Base-by-base conservation (phyloP, 2,329 filamentous ascomycete species). In the Venturiaceae sp. region DNA sequence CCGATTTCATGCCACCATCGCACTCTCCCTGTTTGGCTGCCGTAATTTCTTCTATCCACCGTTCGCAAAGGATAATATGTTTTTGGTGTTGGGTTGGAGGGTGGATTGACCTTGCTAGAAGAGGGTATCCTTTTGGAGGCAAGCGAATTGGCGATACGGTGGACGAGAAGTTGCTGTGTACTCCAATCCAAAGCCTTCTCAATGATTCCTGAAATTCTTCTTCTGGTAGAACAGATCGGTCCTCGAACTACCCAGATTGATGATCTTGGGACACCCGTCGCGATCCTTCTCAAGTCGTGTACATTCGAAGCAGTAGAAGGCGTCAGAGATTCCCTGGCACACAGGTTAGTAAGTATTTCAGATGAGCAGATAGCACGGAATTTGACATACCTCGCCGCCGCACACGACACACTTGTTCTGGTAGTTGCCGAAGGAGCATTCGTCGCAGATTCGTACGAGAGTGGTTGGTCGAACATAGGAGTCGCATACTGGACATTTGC, bases 381-480 rank as follows among this genome's bases (percentile, higher is more conserved):
- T 9, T 37, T 5, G 33, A 52, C 65, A 61, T 61, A 70, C 68
- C 67, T 97, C 94, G 66, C 94, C 94, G 72, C 94, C 94, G 75
- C 94, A 99, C 46, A 99, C 94, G 65, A 99, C 91, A 72, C 94
- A 99, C 75, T 99, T 99, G 80, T 99, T 99, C 78, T 97, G 94
- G 80, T 96, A 99, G 81, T 99, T 99, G 70, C 94, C 94, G 74
- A 99, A 99, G 72, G 89, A 92, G 81, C 94, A 99, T 77, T 99
- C 94, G 79, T 99, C 94, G 80, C 94, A 99, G 78, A 99, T 97
- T 69, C 92, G 90, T 61, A 95, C 94, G 59, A 97, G 86, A 8
- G 94, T 97, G 30, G 94, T 99, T 13, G 94, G 94, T 16, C 94
- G 92, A 63, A 99, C 94, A 82, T 99, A 99, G 62, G 90, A 95